These are phyloP conservation scores for Oxytropis ochrocephala DNA, from an alignment of 306 rosid genomes.

Conservation along the genomic window DNA sequence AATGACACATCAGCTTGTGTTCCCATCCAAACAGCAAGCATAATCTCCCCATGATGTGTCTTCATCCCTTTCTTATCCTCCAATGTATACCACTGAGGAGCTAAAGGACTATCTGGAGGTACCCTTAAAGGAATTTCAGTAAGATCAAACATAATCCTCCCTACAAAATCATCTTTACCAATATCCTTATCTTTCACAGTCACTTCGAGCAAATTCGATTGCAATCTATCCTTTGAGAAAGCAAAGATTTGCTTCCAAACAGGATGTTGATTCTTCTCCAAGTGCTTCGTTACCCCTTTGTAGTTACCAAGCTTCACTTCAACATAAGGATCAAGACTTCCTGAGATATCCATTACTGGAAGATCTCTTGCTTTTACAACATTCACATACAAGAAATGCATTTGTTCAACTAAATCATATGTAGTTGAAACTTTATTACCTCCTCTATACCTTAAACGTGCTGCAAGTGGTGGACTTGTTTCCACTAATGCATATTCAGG, in stretches of 20 bases:
- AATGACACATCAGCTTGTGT: slow-evolving; percentile 95
- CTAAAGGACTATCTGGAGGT: slow-evolving; percentile 94
- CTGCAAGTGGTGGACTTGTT: slow-evolving; percentile 86
- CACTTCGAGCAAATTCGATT: slow-evolving; percentile 70
- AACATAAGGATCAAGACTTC: slow-evolving; percentile 95
- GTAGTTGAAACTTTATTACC: slow-evolving; percentile 76
- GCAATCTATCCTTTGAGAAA: slow-evolving; percentile 70
- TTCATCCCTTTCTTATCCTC: slow-evolving; percentile 61
- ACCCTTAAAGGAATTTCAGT: slow-evolving; percentile 59
- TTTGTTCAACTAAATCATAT: slow-evolving; percentile 84
- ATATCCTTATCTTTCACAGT: slow-evolving; percentile 78
- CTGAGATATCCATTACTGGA: slow-evolving; percentile 78
- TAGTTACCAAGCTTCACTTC: slow-evolving; percentile 91
- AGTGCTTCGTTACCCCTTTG: slow-evolving; percentile 66
- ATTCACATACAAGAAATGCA: slow-evolving; percentile 81
- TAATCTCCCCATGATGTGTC: slow-evolving; percentile 52
- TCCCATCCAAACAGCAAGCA: slow-evolving; percentile 99
- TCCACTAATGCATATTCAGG: slow-evolving; percentile 75
- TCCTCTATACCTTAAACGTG: slow-evolving; percentile 45
- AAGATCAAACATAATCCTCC: slow-evolving; percentile 54
- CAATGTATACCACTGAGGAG: slow-evolving; percentile 93
- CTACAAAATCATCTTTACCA: slow-evolving; percentile 86
- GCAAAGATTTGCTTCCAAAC: slow-evolving; percentile 90
- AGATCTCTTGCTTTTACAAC: slow-evolving; percentile 90
- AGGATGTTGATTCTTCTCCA: slow-evolving; percentile 85